These are phyloP conservation scores for Ramularia endophylla DNA, from an alignment of 2,329 filamentous ascomycete genomes.

Conservation along the genomic window DNA sequence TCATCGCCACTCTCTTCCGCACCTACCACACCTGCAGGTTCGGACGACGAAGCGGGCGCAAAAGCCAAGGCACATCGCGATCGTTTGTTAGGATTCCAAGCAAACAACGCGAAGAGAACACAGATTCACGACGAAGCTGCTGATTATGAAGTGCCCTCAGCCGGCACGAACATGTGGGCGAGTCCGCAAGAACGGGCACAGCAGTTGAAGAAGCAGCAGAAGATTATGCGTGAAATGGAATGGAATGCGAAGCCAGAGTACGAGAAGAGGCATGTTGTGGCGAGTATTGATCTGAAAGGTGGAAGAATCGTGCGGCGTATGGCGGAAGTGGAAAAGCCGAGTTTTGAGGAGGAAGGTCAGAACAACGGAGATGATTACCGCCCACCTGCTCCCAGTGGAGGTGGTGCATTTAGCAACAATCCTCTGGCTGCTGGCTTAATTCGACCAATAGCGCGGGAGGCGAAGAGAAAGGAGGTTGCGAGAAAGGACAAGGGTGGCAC, in stretches of 20 bases:
- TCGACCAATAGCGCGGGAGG: slow-evolving; percentile 51
- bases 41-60: slow-evolving; percentile 51
- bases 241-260: slow-evolving; percentile 81
- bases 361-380: slow-evolving; percentile 22
- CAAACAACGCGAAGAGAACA: slow-evolving; percentile 77
- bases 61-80: slow-evolving; percentile 75
- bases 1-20: slow-evolving; percentile 31
- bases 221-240: slow-evolving; percentile 74
- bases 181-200: slow-evolving; percentile 74
- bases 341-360: slow-evolving; percentile 36
- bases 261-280: slow-evolving; percentile 77
- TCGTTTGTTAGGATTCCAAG: slow-evolving; percentile 73
- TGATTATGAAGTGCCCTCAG: slow-evolving; percentile 59
- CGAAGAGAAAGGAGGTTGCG: slow-evolving; percentile 36
- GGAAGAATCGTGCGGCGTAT: slow-evolving; percentile 71
- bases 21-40: slow-evolving; percentile 22
- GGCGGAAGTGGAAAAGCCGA: slow-evolving; percentile 53
- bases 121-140: slow-evolving; percentile 81
- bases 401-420: slow-evolving; percentile 62
- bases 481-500: slow-evolving; percentile 31
- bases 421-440: slow-evolving; percentile 61
- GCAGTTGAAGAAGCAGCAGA: slow-evolving; percentile 81
- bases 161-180: slow-evolving; percentile 71
- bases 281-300: slow-evolving; percentile 76
- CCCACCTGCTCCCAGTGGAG: slow-evolving; percentile 29